Percentiles rank a stretch among this genome's conserved stretches.
Evolutionary conservation across 805 yeast species (phyloP).

Genomic region (Ogataea glucozyma): DNA sequence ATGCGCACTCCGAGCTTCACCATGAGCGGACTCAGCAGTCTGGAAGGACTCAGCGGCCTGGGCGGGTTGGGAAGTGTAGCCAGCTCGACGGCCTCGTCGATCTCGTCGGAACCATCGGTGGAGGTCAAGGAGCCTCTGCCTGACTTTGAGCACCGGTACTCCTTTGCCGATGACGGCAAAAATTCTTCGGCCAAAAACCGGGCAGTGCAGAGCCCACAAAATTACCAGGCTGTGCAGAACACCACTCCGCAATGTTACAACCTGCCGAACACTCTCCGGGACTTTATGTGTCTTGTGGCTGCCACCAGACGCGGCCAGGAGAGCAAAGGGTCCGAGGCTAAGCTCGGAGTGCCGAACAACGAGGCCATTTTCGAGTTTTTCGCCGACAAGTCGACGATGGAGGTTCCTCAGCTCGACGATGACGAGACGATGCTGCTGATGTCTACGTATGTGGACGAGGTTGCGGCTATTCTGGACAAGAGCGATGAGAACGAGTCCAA

Average conservation of each 20-base stretch:
- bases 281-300: conserved; percentile 42
- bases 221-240: too few species aligned
- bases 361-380: conserved; percentile 31
- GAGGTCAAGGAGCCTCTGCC: conserved; percentile 21
- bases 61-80: not conserved
- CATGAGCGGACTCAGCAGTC: conserved; percentile 7
- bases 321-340: too few species aligned
- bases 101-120: conserved; percentile 23
- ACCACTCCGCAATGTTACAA: conserved; percentile 26
- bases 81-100: conserved; percentile 19
- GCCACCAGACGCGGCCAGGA: too few species aligned
- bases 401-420: conserved; percentile 28
- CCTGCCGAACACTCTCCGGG: conserved; percentile 38
- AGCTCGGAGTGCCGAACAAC: conserved; percentile 31
- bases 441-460: conserved; percentile 38
- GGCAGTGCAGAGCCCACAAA: too few species aligned
- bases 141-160: conserved; percentile 28
- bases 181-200: too few species aligned
- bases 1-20: conserved; percentile 21
- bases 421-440: conserved; percentile 36
- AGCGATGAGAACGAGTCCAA: conserved; percentile 29
- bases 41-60: not conserved
- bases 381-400: conserved; percentile 27
- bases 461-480: conserved; percentile 34
- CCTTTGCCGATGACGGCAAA: conserved; percentile 25